These are phyloP conservation scores for Penicillium simplicissimum DNA, from an alignment of 495 filamentous ascomycete genomes.

Conservation along the genomic window DNA sequence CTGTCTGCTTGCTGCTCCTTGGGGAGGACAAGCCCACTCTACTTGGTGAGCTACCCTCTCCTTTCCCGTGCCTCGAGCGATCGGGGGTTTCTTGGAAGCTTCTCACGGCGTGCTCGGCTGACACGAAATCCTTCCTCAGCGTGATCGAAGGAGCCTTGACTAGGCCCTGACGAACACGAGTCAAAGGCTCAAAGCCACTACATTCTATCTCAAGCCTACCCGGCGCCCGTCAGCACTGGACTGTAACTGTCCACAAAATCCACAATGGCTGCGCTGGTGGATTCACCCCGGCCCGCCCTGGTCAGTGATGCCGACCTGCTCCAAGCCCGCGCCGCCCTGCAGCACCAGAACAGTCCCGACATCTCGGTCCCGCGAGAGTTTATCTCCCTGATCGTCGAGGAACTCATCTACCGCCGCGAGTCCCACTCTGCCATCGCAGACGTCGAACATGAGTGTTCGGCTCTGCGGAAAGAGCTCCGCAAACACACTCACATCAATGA, in stretches of 20 bases:
- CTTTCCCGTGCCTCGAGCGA: background rate
- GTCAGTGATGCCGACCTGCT: conserved; percentile 63
- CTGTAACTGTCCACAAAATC: background rate
- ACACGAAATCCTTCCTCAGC: background rate
- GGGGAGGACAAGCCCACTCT: background rate
- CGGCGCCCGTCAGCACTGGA: background rate
- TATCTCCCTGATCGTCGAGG: conserved; percentile 53
- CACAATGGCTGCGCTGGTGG: conserved; percentile 26
- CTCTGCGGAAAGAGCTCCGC: conserved; percentile 76
- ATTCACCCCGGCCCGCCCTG: conserved; percentile 22
- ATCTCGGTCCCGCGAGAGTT: conserved; percentile 62
- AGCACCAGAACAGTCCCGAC: conserved; percentile 65
- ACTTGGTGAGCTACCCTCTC: conserved; percentile 6
- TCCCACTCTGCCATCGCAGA: conserved; percentile 23
- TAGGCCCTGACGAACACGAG: background rate
- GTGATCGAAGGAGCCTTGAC: background rate
- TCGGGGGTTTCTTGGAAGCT: background rate
- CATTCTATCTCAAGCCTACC: background rate
- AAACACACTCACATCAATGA: conserved; percentile 93
- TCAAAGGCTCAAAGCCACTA: too few relatives aligned
- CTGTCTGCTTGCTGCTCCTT: conserved; percentile 1
- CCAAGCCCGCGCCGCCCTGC: conserved; percentile 62
- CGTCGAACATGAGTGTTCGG: conserved; percentile 53
- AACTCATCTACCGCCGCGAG: conserved; percentile 40
- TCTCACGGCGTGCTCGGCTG: background rate